A percentile compares a stretch with the other conserved stretches of the same genome.
These are phyloP conservation scores for Amanita pseudoporphyria DNA, from an alignment of 768 basidiomycete genomes.

Conservation along the genomic window DNA sequence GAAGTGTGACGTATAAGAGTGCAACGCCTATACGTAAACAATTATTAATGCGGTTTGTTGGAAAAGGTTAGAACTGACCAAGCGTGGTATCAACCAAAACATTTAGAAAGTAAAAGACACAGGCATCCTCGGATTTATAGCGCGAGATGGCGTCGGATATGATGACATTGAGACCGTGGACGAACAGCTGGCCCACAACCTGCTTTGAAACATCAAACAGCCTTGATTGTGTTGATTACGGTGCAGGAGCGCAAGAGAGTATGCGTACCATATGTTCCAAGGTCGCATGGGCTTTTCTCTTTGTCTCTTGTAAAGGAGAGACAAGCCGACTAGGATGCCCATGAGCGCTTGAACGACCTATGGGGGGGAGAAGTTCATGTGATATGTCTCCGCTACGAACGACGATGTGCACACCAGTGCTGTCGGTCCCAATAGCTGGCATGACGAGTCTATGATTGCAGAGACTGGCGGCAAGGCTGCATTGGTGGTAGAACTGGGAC, in stretches of 20 bases:
- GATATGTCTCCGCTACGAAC: conserved; percentile 31
- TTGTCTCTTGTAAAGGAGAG: conserved; percentile 82
- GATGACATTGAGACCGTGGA: conserved; percentile 71
- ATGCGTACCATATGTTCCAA: conserved; percentile 83
- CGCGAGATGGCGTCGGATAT: conserved; percentile 71
- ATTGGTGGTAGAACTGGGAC: conserved; percentile 7
- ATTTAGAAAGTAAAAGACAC: conserved; percentile 87
- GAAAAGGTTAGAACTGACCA: conserved; percentile 39
- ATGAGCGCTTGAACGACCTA: conserved; percentile 79
- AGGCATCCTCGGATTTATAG: conserved; percentile 70
- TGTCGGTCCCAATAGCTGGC: conserved; percentile 41
- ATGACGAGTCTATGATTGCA: conserved; percentile 40
- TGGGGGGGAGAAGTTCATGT: conserved; percentile 37
- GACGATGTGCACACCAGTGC: conserved; percentile 29
- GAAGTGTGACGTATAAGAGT: conserved; percentile 68
- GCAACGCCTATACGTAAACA: conserved; percentile 52
- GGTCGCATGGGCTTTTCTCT: conserved; percentile 77
- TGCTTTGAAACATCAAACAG: conserved; percentile 93
- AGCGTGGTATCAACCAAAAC: conserved; percentile 88
- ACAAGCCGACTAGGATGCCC: conserved; percentile 85
- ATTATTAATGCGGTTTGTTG: background rate
- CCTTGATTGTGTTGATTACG: conserved; percentile 30
- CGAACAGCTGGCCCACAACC: conserved; percentile 75
- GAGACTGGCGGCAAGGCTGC: conserved; percentile 12
- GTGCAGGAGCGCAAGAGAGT: background rate